These are phyloP conservation scores for Cutaneotrichosporon sp. DNA, from an alignment of 1,284 basidiomycete species.

Conservation along the genomic window DNA sequence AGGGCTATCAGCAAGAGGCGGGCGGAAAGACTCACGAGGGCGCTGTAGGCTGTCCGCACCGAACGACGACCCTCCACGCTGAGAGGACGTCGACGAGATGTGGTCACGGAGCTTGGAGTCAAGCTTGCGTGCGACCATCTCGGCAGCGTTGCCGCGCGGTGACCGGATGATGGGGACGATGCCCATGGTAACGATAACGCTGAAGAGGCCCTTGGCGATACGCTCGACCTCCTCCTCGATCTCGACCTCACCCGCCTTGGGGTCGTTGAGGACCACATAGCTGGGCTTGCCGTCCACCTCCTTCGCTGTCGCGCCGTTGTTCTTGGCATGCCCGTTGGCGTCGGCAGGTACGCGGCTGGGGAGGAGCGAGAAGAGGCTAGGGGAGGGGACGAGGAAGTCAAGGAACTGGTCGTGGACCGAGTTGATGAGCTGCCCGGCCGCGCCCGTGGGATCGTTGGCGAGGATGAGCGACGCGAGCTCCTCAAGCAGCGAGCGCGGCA, in stretches of 20 bases:
- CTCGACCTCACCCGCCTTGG: constrained; percentile 81
- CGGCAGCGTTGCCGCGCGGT: constrained; percentile 93
- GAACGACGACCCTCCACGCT: constrained; percentile 59
- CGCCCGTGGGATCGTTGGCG: constrained; percentile 61
- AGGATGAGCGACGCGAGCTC: constrained; percentile 90
- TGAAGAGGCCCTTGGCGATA: constrained; percentile 87
- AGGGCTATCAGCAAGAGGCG: background rate
- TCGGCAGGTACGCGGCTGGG: constrained; percentile 54
- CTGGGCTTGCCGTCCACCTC: constrained; percentile 54
- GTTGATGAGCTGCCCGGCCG: constrained; percentile 73
- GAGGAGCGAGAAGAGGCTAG: constrained; percentile 90
- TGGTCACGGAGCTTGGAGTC: constrained; percentile 92
- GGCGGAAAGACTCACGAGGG: constrained; percentile 68
- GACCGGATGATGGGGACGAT: constrained; percentile 94
- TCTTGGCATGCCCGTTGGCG: constrained; percentile 36
- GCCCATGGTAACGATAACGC: constrained; percentile 87
- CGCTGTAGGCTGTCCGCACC: constrained; percentile 69
- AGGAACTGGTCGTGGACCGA: constrained; percentile 94
- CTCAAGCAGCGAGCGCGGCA: constrained; percentile 85
- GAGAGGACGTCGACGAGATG: constrained; percentile 70
- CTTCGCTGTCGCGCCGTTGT: constrained; percentile 31
- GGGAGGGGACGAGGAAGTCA: constrained; percentile 92
- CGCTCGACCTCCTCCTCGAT: constrained; percentile 94
- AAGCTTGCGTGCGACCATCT: constrained; percentile 95
- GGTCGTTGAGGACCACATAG: constrained; percentile 91